Evolutionary conservation across 2,329 filamentous ascomycete species (phyloP), one percentile per base, ranked within the genome.

Genomic region (Beauveria sp.): DNA sequence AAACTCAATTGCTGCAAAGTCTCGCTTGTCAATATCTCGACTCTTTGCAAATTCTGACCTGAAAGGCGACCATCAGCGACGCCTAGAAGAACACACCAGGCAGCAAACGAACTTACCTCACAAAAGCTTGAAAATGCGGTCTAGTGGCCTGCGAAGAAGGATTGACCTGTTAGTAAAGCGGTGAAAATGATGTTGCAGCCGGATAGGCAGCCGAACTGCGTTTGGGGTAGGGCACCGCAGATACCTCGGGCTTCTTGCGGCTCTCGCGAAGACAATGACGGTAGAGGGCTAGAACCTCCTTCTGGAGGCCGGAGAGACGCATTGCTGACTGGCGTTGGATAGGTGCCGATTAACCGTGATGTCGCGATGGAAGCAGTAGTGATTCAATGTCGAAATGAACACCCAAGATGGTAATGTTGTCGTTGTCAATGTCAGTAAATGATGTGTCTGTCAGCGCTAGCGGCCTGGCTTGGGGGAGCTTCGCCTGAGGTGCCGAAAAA

Each of bases 1-100:
- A 72, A 91, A 95, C 74, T 97, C 93, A 62, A 97, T 88, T 6
- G 91, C 88, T 18, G 82, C 80, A 74, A 96, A 96, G 70, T 96
- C 91, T 67, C 90, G 91, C 75, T 91, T 95, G 73, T 89, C 87
- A 61, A 96, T 73, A 9, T 73, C 71, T 14, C 85, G 71, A 70
- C 90, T 82, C 71, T 88, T 89, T 45, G 86, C 79, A 70, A 99
- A 98, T 71, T 97, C 91, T 31, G 79, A 73, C 67, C 90, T 93
- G 34, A 9, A 20, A 51, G 1, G 48, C 28, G 31, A 22, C 38
- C 24, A 38, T 62, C 51, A 57, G 55, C 43, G 9, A 54, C 42
- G 66, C 14, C 9, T 8, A 8, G n/a, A 38, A 38, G 1, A 42
- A 50, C 4, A 50, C n/a, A 42, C 6, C 0, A 24, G 28, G 18